Base-by-base conservation (phyloP, 1,284 basidiomycete species). In the Leccinum cinnamomeum region DNA sequence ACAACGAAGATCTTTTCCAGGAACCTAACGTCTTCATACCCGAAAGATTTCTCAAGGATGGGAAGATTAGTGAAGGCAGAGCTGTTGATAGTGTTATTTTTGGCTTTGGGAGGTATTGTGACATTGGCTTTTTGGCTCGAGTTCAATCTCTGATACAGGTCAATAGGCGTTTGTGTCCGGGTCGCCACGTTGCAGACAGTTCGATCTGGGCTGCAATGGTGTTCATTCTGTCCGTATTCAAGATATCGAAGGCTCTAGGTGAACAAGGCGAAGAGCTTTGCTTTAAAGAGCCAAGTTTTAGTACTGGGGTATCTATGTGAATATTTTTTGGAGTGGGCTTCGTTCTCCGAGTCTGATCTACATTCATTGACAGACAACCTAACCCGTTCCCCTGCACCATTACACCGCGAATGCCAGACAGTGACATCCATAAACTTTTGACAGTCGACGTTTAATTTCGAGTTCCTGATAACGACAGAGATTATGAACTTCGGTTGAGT, bases 11-110 rank as follows among this genome's bases (percentile, higher is more conserved):
- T 1, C 51, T 75, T 3, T 84, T 80, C 68, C 76, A 77, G 2
- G 70, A 81, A 12, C 77, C 80, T 2, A 67, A 74, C 44, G 63
- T 53, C 2, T 84, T 84, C 67, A 69, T 74, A 50, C 83, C 82
- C 1, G 76, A 78, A 51, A 70, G 82, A 25, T 82, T 80, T 67
- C 53, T 76, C 7, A 50, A 53, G 14, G 60, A 66, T 11, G 67
- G 65, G 6, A 66, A 60, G 28, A 25, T 63, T 8, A 69, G 76
- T 23, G 71, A 75, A 50, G 78, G 80, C 64, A 78, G 78, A 39
- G 66, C 69, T 20, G 64, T 60, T 3, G 76, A 64, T 10, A 69
- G 59, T n/a, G n/a, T 76, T 58, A 71, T 70, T 2, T 83, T 79
- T 65, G 82, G 82, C 3, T 83, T 82, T 64, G 82, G 82, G 11